Conservation (phyloP, 2,329 filamentous ascomycete genomes). For the Stemphylium lycopersici region DNA sequence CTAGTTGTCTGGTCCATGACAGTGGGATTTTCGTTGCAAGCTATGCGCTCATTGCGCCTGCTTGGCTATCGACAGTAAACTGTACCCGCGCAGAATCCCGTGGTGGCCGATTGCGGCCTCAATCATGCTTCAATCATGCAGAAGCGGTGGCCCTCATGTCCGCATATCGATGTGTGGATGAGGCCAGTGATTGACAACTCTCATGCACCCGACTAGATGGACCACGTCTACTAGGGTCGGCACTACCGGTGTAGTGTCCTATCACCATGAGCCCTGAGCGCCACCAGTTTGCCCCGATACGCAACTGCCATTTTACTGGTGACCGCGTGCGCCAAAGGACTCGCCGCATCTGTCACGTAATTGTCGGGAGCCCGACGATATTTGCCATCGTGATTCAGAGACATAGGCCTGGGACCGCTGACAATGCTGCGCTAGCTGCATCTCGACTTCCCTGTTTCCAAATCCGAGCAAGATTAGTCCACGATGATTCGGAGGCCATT, state of each 20-base stretch:
- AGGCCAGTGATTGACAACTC: conserved; percentile 14
- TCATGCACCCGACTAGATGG: conserved; percentile 17
- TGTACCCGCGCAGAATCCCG: neutral
- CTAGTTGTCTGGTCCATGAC: neutral
- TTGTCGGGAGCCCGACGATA: neutral
- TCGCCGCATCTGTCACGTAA: conserved; percentile 3
- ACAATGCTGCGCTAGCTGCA: conserved; percentile 1
- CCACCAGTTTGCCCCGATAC: conserved; percentile 18
- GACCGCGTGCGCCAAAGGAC: conserved; percentile 6
- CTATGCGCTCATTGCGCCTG: neutral
- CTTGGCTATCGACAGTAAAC: neutral
- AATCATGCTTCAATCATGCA: neutral
- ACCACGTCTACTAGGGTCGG: conserved; percentile 20
- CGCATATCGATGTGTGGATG: conserved; percentile 11
- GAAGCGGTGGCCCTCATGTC: conserved; percentile 2
- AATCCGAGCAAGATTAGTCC: conserved; percentile 2
- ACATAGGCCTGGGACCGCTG: neutral
- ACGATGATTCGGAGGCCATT: conserved; percentile 10
- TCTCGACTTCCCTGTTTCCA: conserved; percentile 4
- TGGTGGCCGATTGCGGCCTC: neutral
- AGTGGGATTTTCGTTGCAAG: neutral
- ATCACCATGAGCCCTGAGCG: conserved; percentile 14
- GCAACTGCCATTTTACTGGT: conserved; percentile 5
- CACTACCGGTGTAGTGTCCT: conserved; percentile 23
- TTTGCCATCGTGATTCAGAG: neutral